phyloP scores from a whole-genome alignment of 1,284 basidiomycete genomes.

The Sporisorium iseilematis-ciliati region DNA sequence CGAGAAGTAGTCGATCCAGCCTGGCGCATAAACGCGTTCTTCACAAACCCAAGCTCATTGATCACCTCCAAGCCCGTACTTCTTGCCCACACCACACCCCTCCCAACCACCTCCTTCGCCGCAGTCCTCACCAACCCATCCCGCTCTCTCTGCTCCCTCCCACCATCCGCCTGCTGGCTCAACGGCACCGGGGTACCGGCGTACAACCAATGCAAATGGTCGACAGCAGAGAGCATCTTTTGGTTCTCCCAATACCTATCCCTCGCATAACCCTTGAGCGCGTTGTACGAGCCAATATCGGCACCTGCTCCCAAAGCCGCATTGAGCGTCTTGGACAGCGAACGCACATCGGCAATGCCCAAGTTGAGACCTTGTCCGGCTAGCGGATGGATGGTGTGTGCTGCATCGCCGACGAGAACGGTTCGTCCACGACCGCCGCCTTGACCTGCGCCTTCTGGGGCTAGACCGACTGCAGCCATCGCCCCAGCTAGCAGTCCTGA shows the following conservation, averaged over 20 bases:
- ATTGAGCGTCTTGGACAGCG: conserved; percentile 43
- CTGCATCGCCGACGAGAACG: conserved; percentile 93
- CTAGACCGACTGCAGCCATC: conserved; percentile 49
- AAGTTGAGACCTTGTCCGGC: conserved; percentile 96
- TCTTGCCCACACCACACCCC: conserved; percentile 61
- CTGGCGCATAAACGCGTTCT: conserved; percentile 57
- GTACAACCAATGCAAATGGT: conserved; percentile 67
- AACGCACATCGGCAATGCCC: conserved; percentile 82
- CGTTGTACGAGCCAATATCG: conserved; percentile 62
- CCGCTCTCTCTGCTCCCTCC: conserved; percentile 27
- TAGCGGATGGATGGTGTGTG: conserved; percentile 94
- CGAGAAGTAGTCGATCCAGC: conserved; percentile 40
- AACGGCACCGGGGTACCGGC: conserved; percentile 49
- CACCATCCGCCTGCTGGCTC: conserved; percentile 34
- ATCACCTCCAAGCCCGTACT: conserved; percentile 67
- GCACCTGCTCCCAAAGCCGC: conserved; percentile 52
- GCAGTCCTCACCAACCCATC: conserved; percentile 39
- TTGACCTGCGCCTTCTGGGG: conserved; percentile 53
- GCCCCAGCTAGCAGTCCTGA: conserved; percentile 49
- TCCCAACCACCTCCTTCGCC: conserved; percentile 43
- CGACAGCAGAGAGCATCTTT: conserved; percentile 63
- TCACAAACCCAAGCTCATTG: conserved; percentile 65
- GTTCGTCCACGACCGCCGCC: conserved; percentile 75
- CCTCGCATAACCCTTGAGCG: conserved; percentile 55
- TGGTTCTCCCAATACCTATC: conserved; percentile 67